These are phyloP conservation scores for Wolfiporia cocos DNA, from an alignment of 1,284 basidiomycete species.

Conservation along the genomic window DNA sequence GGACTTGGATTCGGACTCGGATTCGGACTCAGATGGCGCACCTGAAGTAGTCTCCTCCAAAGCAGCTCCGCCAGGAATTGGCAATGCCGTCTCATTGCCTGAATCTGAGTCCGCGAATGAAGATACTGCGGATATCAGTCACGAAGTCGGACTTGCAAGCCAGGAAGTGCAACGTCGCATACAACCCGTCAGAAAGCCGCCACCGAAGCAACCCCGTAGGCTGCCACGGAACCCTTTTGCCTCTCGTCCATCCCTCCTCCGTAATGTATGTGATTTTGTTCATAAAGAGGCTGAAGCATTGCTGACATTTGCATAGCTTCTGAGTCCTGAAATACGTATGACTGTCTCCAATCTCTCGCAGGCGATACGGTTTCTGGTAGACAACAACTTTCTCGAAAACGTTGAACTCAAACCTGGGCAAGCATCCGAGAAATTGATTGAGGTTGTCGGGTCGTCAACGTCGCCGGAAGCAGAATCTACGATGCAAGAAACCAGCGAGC, in stretches of 20 bases:
- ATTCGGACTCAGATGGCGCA: slow-evolving; percentile 34
- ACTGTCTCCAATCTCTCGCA: slow-evolving; percentile 93
- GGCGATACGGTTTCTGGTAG: slow-evolving; percentile 87
- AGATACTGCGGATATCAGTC: too few relatives aligned
- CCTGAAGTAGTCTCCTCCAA: slow-evolving; percentile 67
- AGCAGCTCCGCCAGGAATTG: slow-evolving; percentile 11
- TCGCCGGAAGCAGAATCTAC: background rate
- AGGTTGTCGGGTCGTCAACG: slow-evolving; percentile 37
- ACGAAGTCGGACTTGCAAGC: too few relatives aligned
- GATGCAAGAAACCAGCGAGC: too few relatives aligned
- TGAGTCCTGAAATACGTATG: slow-evolving; percentile 84
- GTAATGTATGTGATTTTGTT: slow-evolving; percentile 50
- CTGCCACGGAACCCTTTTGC: slow-evolving; percentile 64
- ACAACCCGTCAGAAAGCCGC: slow-evolving; percentile 22
- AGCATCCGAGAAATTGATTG: slow-evolving; percentile 61
- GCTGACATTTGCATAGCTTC: slow-evolving; percentile 41
- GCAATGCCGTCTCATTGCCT: too few relatives aligned
- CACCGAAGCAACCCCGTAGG: slow-evolving; percentile 44
- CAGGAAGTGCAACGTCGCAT: slow-evolving; percentile 1
- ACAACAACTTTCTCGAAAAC: slow-evolving; percentile 83
- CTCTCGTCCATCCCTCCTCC: slow-evolving; percentile 61
- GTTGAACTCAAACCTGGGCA: slow-evolving; percentile 84
- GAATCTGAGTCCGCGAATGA: too few relatives aligned
- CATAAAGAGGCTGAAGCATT: background rate
- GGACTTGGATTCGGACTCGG: slow-evolving; percentile 16